These are phyloP conservation scores for Zymoseptoria pseudotritici DNA, from an alignment of 2,329 filamentous ascomycete species.

Conservation along the genomic window DNA sequence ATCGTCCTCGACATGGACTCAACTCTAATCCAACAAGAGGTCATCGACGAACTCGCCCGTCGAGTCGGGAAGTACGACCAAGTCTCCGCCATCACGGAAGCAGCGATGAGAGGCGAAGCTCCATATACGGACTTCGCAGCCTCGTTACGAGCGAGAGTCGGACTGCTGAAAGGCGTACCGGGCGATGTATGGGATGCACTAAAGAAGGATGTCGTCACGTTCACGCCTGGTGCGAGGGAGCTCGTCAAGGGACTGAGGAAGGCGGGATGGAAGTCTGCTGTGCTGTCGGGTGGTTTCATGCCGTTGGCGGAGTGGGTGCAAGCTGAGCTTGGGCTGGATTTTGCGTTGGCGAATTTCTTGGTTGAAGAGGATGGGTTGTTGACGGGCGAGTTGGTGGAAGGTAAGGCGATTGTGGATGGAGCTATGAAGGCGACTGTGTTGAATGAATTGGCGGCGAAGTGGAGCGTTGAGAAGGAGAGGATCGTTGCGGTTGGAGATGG, in stretches of 20 bases:
- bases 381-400: conserved; percentile 64
- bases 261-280: conserved; percentile 79
- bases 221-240: conserved; percentile 72
- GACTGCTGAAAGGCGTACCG: conserved; percentile 72
- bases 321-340: conserved; percentile 70
- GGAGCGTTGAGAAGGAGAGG: conserved; percentile 58
- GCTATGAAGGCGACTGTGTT: conserved; percentile 68
- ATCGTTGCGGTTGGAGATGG: conserved; percentile 72
- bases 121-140: conserved; percentile 69
- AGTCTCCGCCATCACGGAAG: conserved; percentile 81
- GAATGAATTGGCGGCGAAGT: conserved; percentile 60
- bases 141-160: conserved; percentile 72
- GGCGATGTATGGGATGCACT: conserved; percentile 64
- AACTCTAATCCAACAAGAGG: conserved; percentile 93
- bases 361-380: conserved; percentile 49
- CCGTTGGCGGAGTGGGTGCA: conserved; percentile 85
- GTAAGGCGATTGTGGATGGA: conserved; percentile 66
- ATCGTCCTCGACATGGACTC: conserved; percentile 99
- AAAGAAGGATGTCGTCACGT: conserved; percentile 57
- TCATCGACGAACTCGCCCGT: conserved; percentile 89
- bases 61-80: conserved; percentile 61
- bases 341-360: conserved; percentile 82
- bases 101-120: conserved; percentile 85
- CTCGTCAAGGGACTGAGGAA: conserved; percentile 67
- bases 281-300: conserved; percentile 86